Conservation (phyloP, 2,329 filamentous ascomycete genomes). For the Sclerotinia borealis region DNA sequence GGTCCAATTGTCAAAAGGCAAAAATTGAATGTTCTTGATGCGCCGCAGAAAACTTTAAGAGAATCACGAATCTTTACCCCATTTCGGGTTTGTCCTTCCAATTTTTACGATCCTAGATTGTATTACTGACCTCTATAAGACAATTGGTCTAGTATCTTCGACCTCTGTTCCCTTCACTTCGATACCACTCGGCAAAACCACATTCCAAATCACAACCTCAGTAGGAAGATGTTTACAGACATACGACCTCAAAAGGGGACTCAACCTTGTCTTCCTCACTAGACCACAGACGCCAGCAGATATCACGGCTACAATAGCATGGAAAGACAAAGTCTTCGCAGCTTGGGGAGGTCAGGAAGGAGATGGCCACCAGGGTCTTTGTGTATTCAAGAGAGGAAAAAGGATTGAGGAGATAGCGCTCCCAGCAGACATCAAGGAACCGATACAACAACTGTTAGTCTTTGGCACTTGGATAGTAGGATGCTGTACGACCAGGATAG, state of each 20-base stretch:
- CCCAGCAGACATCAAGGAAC: constrained; percentile 59
- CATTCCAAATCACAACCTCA: constrained; percentile 95
- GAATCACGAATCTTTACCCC: constrained; percentile 86
- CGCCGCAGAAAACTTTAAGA: constrained; percentile 37
- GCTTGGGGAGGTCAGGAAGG: constrained; percentile 68
- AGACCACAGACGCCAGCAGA: constrained; percentile 78
- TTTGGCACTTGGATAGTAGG: constrained; percentile 91
- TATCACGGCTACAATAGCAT: constrained; percentile 82
- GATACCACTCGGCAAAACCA: constrained; percentile 83
- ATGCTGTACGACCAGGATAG: constrained; percentile 66
- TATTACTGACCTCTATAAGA: constrained; percentile 46
- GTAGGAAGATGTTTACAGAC: constrained; percentile 88
- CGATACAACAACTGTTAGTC: constrained; percentile 69
- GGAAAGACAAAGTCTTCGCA: constrained; percentile 82
- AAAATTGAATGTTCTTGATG: constrained; percentile 47
- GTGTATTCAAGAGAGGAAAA: constrained; percentile 89
- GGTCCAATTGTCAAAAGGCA: constrained; percentile 70
- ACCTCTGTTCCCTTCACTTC: constrained; percentile 86
- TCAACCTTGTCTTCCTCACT: constrained; percentile 91
- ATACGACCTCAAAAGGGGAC: constrained; percentile 83
- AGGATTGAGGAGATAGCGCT: constrained; percentile 69
- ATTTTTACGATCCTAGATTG: neutral
- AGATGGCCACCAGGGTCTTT: constrained; percentile 61
- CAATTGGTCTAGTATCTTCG: constrained; percentile 86
- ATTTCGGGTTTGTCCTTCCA: constrained; percentile 64